Conservation (phyloP, 129 eudicot genomes). For the Dittrichia graveolens region DNA sequence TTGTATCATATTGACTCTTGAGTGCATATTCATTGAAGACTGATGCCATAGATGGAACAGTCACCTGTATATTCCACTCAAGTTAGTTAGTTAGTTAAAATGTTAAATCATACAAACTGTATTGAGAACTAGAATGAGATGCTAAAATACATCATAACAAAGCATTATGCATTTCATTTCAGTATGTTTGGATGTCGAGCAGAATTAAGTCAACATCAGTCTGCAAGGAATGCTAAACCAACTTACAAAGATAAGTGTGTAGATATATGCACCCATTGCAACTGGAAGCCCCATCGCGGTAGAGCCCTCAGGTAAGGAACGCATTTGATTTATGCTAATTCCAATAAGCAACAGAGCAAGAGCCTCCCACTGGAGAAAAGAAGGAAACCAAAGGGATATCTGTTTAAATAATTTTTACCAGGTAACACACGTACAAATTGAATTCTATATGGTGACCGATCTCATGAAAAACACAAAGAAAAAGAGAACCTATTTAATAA, state of each 20-base stretch:
- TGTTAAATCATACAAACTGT: constrained; percentile 20
- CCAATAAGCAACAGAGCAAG: constrained; percentile 97
- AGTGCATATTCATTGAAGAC: constrained; percentile 98
- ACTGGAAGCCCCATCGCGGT: constrained; percentile 88
- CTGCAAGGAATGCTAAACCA: constrained; percentile 23
- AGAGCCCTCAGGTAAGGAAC: constrained; percentile 84
- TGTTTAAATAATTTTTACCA: not conserved
- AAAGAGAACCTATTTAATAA: not conserved
- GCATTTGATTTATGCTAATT: constrained; percentile 89
- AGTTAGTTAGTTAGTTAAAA: constrained; percentile 22
- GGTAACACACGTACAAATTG: not conserved
- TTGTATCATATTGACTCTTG: constrained; percentile 97
- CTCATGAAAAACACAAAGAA: not conserved
- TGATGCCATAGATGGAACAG: constrained; percentile 98
- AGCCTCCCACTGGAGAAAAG: constrained; percentile 92
- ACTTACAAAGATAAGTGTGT: constrained; percentile 91
- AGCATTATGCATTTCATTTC: constrained; percentile 14
- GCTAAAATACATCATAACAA: constrained; percentile 15
- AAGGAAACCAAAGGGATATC: not conserved
- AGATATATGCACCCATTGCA: constrained; percentile 87
- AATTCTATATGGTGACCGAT: not conserved
- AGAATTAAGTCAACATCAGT: constrained; percentile 26
- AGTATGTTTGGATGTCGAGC: constrained; percentile 26
- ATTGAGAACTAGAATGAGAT: not conserved
- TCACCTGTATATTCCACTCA: constrained; percentile 64